phyloP scores from a whole-genome alignment of 2,329 filamentous ascomycete genomes.

The Colletotrichum kahawae region DNA sequence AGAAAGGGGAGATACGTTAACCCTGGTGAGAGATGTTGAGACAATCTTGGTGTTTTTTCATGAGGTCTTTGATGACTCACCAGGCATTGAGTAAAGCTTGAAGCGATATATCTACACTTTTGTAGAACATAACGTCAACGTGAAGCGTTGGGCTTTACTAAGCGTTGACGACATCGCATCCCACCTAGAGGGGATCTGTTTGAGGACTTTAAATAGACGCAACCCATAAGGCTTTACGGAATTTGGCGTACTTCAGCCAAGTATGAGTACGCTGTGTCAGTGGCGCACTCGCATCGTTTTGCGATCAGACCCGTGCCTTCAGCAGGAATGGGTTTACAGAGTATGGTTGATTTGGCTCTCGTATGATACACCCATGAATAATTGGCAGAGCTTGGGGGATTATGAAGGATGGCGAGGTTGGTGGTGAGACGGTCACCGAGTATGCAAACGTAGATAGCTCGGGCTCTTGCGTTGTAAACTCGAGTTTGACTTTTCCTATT shows the following conservation, averaged over 20 bases:
- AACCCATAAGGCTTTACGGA: neutral
- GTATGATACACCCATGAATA: neutral
- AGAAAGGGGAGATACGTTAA: neutral
- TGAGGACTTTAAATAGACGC: neutral
- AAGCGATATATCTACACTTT: neutral
- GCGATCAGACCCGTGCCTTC: neutral
- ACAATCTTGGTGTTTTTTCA: neutral
- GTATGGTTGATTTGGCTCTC: neutral
- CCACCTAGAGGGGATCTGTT: neutral
- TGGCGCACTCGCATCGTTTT: neutral
- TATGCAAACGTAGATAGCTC: neutral
- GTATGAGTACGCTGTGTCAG: neutral
- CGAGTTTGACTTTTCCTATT: neutral
- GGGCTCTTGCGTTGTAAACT: neutral
- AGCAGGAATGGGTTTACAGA: neutral
- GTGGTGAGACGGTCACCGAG: neutral
- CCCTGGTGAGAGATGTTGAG: neutral
- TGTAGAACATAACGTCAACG: neutral
- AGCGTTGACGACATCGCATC: neutral
- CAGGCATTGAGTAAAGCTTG: neutral
- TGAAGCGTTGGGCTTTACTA: neutral
- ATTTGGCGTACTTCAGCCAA: neutral
- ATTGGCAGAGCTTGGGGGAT: neutral
- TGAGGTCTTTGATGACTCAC: neutral
- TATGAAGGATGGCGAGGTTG: neutral